phyloP scores from a whole-genome alignment of 2,329 filamentous ascomycete genomes.

The Microsporum audouinii region DNA sequence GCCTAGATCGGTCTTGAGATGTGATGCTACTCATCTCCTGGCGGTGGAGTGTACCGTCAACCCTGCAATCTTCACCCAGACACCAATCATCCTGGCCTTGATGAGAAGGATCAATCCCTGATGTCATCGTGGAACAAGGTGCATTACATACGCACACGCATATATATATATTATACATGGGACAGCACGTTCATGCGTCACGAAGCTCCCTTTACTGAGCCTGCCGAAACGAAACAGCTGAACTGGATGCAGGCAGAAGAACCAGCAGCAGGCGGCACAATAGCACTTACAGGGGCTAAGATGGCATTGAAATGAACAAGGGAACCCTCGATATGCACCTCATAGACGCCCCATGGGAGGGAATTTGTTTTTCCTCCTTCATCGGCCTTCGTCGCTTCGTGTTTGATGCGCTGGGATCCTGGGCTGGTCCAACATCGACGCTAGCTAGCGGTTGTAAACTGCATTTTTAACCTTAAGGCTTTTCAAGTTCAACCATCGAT shows the following conservation, averaged over 20 bases:
- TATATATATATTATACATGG: too few species aligned
- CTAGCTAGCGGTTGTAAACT: neutral
- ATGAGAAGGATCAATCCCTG: neutral
- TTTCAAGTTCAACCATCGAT: too few species aligned
- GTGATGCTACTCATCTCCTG: neutral
- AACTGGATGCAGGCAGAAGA: neutral
- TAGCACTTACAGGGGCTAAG: neutral
- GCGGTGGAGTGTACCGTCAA: neutral
- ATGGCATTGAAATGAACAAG: neutral
- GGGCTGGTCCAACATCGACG: neutral
- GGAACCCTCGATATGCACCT: neutral
- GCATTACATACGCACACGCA: neutral
- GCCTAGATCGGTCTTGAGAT: neutral
- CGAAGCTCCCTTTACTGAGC: neutral
- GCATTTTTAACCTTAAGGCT: neutral
- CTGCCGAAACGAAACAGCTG: neutral
- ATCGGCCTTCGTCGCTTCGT: neutral
- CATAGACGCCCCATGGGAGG: neutral
- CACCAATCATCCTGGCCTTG: neutral
- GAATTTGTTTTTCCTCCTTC: neutral
- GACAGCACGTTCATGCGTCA: neutral
- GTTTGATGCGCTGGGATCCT: neutral
- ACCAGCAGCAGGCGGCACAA: neutral
- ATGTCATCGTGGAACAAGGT: neutral
- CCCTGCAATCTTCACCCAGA: neutral